Evolutionary conservation across 352 stramenopile genomes (phyloP).

Genomic region (Phytopythium delawarense): DNA sequence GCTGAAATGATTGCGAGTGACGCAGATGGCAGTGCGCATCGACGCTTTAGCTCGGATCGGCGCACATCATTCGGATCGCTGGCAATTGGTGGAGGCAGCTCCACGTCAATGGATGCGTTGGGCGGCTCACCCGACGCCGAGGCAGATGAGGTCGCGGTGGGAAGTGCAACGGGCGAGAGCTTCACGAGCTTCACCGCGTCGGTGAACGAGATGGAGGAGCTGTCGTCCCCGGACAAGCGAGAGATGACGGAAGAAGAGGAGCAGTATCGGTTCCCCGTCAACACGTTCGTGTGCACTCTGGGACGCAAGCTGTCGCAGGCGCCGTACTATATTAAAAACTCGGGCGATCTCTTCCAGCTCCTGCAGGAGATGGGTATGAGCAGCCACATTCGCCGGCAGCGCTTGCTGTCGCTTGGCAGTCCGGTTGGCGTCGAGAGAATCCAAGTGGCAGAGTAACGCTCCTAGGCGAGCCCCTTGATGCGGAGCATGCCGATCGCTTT

Average conservation of each 20-base stretch:
- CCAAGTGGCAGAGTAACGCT: conserved; percentile 6
- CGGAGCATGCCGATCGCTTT: conserved; percentile 74
- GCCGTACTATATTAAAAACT: conserved; percentile 87
- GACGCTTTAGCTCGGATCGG: not conserved
- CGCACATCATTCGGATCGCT: conserved; percentile 7
- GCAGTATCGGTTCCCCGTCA: conserved; percentile 71
- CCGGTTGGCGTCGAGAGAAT: conserved; percentile 8
- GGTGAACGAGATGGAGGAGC: conserved; percentile 13
- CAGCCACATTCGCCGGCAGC: conserved; percentile 72
- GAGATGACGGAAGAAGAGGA: conserved; percentile 31
- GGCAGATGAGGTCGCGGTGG: conserved; percentile 4
- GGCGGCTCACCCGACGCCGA: conserved; percentile 2
- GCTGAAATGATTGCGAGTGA: not conserved
- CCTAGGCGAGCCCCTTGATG: conserved; percentile 54
- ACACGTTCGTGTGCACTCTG: conserved; percentile 83
- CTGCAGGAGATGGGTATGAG: conserved; percentile 83
- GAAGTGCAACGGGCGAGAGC: conserved; percentile 16
- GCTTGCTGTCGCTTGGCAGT: conserved; percentile 53
- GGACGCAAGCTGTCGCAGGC: conserved; percentile 79
- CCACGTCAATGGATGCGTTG: not conserved
- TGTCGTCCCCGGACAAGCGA: conserved; percentile 12
- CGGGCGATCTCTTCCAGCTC: conserved; percentile 76
- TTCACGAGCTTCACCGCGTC: conserved; percentile 11
- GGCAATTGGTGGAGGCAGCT: not conserved
- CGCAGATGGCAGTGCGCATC: not conserved